Evolutionary conservation across 441 rosid species (phyloP), one percentile per base, ranked within the genome.

Genomic region (Melastoma candidum): DNA sequence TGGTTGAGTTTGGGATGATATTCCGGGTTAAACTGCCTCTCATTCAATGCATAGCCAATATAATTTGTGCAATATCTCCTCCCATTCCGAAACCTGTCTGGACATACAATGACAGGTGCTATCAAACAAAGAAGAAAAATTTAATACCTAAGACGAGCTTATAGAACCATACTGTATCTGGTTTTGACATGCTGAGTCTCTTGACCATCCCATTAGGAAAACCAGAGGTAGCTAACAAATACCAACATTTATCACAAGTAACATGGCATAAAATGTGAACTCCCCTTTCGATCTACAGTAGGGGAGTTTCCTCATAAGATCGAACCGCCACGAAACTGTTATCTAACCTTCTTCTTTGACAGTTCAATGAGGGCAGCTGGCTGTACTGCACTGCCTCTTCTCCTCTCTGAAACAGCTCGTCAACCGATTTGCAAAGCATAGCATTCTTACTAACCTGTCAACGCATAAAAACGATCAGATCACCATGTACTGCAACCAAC

Each of bases 31-130:
- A 89, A 92, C 12, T 95, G 95, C 52, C 82, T 93, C 81, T 93
- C 98, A 64, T 93, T 88, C 90, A 93, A 64, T 0, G 83, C 83
- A 65, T 84, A 88, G 2, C 97, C 82, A 59, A 84, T 79, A 71
- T 88, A 92, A 1, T 71, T 92, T 92, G 67, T 95, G 78, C 68
- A 88, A 69, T 59, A 92, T 74, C 61, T 85, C 98, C 76, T 74
- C 87, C 87, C 22, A 75, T 74, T 72, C 74, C 77, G 71, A 85
- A 88, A 73, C 79, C 98, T 82, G 95, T 92, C 98, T 88, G 95
- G 66, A 75, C 63, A 64, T 22, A 11, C 59, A 79, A 60, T 46
- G 73, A 63, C 50, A 58, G 46, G 58, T 36, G 47, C 57, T 60
- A 67, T 75, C 76, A 76, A 72, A 70, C 41, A 36, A 36, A 36